phyloP scores from a whole-genome alignment of 257 asterid species.

The Primulina huaijiensis region DNA sequence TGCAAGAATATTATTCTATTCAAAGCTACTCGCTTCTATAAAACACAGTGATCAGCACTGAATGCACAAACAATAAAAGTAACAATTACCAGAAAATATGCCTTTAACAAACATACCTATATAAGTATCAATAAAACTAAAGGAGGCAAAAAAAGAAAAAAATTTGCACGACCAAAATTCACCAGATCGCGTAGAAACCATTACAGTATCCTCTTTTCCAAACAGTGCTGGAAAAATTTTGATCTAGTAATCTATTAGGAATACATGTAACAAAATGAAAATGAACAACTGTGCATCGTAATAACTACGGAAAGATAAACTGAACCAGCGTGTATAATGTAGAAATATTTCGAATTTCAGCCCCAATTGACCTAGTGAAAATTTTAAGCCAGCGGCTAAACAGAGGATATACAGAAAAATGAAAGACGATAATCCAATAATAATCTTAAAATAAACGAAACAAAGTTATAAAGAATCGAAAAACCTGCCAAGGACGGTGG shows the following conservation, averaged over 20 bases:
- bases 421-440: background rate
- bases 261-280: background rate
- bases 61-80: background rate
- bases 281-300: too few species aligned
- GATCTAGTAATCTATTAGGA: background rate
- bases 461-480: background rate
- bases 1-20: slow-evolving; percentile 6
- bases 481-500: slow-evolving; percentile 90
- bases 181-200: too few species aligned
- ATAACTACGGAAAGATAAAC: background rate
- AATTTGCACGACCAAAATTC: background rate
- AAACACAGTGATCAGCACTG: slow-evolving; percentile 5
- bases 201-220: too few species aligned
- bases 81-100: background rate
- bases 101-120: background rate
- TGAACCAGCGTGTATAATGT: background rate
- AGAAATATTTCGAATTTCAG: background rate
- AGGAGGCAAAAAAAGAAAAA: background rate
- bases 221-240: background rate
- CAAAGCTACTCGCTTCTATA: slow-evolving; percentile 7
- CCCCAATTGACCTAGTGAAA: slow-evolving; percentile 8
- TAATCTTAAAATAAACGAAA: background rate
- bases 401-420: background rate
- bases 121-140: background rate
- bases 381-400: background rate